Evolutionary conservation across 2,329 filamentous ascomycete genomes (phyloP), one percentile per base, ranked within the genome.

Genomic region (Pestalotiopsis sp.): DNA sequence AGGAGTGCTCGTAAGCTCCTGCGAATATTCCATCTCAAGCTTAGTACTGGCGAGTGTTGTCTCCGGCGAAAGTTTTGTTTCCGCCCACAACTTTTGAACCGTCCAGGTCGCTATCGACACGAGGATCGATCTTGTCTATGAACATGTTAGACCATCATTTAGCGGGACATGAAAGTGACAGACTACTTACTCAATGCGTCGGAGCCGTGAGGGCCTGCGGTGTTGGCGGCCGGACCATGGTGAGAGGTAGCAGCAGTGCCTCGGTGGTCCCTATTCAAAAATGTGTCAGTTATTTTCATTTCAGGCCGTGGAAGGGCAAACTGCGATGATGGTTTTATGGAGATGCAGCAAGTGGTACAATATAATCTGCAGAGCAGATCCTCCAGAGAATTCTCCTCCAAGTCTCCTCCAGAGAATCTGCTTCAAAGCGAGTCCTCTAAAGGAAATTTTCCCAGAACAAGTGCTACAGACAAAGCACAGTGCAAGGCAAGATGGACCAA

Each of bases 71-170:
- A 2, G 31, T 85, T 77, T 86, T 88, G 78, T 89, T 82, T 62
- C 85, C 82, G 39, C 87, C 88, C 5, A 85, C 23, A 0, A 88
- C 89, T 79, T 84, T 84, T 76, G 81, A 84, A 61, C 85, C 84
- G 75, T 89, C 86, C 2, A 85, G 82, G 72, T 89, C 81, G 12
- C 83, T 85, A 77, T 89, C 87, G 61, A 90, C 85, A 31, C 84
- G 80, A 3, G 87, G 86, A 67, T 89, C 87, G 2, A 81, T 49
- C 81, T 88, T 89, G 83, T 90, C 89, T 36, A 12, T 20, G 39
- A 12, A 23, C 2, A 11, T 2, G 17, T 52, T 52, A 52, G 45
- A 17, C 17, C 4, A 20, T 9, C 45, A 14, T 52, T 7, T 14
- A 5, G n/a, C n/a, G 5, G 20, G 2, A 4, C n/a, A 20, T 49